These are phyloP conservation scores for Gentiana dahurica DNA, from an alignment of 257 asterid genomes.

Conservation along the genomic window DNA sequence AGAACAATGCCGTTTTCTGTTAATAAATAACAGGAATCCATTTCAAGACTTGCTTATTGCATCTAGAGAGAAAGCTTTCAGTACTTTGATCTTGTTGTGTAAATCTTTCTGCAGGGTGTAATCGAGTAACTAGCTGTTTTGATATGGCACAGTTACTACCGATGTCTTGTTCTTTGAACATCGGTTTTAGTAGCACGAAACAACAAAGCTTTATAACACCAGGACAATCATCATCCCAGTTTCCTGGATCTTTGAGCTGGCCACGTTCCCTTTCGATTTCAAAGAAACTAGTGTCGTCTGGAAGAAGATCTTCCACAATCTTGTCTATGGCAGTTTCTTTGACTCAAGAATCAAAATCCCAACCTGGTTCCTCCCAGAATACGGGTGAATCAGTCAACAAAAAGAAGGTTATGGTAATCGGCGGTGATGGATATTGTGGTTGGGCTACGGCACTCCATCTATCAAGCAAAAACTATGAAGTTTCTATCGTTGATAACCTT, in stretches of 20 bases:
- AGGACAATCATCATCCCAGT: conserved; percentile 21
- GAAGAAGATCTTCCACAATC: conserved; percentile 15
- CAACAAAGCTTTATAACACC: conserved; percentile 16
- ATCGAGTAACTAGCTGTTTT: conserved; percentile 1
- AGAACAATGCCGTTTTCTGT: no score
- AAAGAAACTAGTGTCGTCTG: conserved; percentile 13
- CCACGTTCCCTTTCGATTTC: conserved; percentile 18
- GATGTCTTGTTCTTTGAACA: conserved; percentile 39
- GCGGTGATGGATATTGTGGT: conserved; percentile 94
- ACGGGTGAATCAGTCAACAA: conserved; percentile 22
- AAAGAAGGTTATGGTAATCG: conserved; percentile 86
- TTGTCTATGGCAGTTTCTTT: conserved; percentile 42
- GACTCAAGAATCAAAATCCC: conserved; percentile 38
- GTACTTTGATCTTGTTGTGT: no score
- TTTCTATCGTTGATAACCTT: conserved; percentile 79
- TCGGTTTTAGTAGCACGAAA: conserved; percentile 26
- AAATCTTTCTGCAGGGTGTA: conserved; percentile 23
- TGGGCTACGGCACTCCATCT: conserved; percentile 79
- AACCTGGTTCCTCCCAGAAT: conserved; percentile 22
- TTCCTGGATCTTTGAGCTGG: conserved; percentile 22
- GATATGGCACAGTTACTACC: conserved; percentile 68
- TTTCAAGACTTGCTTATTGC: no score
- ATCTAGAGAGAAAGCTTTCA: no score
- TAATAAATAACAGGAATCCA: no score
- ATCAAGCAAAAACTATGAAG: conserved; percentile 58